These are phyloP conservation scores for Ilyonectria sp. DNA, from an alignment of 2,329 filamentous ascomycete species.

Conservation along the genomic window DNA sequence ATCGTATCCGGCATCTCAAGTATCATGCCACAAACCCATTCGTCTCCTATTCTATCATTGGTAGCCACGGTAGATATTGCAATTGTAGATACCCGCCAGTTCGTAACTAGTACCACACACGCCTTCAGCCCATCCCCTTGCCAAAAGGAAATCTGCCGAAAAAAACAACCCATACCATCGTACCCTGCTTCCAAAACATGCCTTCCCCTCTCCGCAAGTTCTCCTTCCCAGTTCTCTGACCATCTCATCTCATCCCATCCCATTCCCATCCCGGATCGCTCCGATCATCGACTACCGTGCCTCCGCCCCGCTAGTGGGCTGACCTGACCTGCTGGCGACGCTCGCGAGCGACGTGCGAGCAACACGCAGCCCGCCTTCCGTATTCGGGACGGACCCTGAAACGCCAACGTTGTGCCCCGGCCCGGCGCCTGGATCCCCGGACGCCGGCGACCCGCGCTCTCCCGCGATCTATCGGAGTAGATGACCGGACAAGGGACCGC, in stretches of 20 bases:
- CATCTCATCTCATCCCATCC: constrained; percentile 31
- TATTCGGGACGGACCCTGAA: constrained; percentile 41
- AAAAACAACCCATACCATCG: not conserved
- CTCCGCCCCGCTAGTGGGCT: constrained; percentile 47
- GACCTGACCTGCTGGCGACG: constrained; percentile 31
- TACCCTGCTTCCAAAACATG: constrained; percentile 8
- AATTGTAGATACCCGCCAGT: not conserved
- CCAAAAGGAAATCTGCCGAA: not conserved
- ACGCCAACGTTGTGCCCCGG: constrained; percentile 24
- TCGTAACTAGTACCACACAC: not conserved
- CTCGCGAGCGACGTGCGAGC: constrained; percentile 10
- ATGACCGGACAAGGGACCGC: constrained; percentile 20
- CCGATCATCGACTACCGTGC: constrained; percentile 41
- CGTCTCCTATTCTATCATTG: not conserved
- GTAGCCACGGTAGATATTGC: not conserved
- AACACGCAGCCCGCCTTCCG: constrained; percentile 35
- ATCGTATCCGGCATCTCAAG: not conserved
- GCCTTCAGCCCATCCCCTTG: not conserved
- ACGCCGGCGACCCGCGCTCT: constrained; percentile 20
- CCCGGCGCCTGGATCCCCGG: constrained; percentile 15
- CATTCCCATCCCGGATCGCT: constrained; percentile 40
- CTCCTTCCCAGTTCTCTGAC: constrained; percentile 19
- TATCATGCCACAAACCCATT: not conserved
- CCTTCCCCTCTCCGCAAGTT: constrained; percentile 11
- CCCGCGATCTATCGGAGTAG: constrained; percentile 9